Base-by-base conservation (phyloP, 106 monocot species). In the Dactylorhiza incarnata region DNA sequence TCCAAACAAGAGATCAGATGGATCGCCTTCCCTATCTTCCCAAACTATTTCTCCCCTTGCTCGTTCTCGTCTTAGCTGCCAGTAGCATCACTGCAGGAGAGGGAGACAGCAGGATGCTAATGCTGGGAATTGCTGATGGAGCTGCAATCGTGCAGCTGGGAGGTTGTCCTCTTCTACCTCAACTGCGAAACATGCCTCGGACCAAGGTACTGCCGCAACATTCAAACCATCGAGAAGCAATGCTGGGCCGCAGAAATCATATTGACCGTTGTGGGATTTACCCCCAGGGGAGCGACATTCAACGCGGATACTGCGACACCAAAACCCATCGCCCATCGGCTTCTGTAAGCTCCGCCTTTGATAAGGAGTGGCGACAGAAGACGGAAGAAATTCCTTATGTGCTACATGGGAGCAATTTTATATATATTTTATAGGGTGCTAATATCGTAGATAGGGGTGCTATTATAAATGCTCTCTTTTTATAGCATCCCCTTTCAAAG, bases 111-210 rank as follows among this genome's bases (percentile, higher is more conserved):
- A 7, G 63, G 84, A n/a, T n/a, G n/a, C n/a, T n/a, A n/a, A 49
- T 95, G 91, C 77, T 95, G 91, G 95, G 78, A 86, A 17, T 80
- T 85, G 14, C 76, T 89, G 65, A 49, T 91, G 52, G 84, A 87
- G 72, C 82, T 91, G 48, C 74, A 78, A 7, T 79, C 91, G 0
- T 91, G 94, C 86, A 91, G 83, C 37, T 89, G 83, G 7, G 94
- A 94, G 53, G 83, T 91, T 44, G 81, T 95, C 63, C 89, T 95
- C 84, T 92, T 95, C 87, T 92, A 91, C 82, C 79, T 95, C 78
- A 95, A 95, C 51, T 89, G 95, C 37, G 85, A 95, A 82, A 63
- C 89, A 5, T 87, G 87, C 50, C 84, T 95, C 3, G 89, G 89
- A 0, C 91, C 82, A 13, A 66, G 83, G n/a, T 89, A 92, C 73